These are phyloP conservation scores for Trichoderma citrinoviride DNA, from an alignment of 2,329 filamentous ascomycete genomes.

Conservation along the genomic window DNA sequence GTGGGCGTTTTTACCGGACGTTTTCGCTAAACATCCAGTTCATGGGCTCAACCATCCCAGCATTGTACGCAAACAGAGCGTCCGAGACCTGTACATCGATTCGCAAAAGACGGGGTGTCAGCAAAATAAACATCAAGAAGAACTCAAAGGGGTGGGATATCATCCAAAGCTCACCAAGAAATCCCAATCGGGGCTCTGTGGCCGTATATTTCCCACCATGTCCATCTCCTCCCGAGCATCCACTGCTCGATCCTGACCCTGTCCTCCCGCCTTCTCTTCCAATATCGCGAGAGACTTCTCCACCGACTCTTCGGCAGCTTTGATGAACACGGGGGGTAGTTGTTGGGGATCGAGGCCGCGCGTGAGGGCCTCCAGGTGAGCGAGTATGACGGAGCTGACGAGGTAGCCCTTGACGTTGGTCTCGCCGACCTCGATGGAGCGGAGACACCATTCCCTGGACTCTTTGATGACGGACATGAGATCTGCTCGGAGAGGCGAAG, in stretches of 20 bases:
- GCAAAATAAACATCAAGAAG: not conserved
- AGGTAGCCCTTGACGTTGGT: conserved; percentile 55
- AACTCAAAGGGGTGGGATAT: no score
- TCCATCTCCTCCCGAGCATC: not conserved
- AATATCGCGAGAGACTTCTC: conserved; percentile 37
- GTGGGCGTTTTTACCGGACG: not conserved
- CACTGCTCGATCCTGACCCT: conserved; percentile 6
- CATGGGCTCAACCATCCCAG: conserved; percentile 6
- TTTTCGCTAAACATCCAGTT: conserved; percentile 21
- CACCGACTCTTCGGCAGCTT: conserved; percentile 38
- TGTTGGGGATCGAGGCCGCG: conserved; percentile 37
- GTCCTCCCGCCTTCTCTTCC: conserved; percentile 30
- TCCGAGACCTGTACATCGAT: not conserved
- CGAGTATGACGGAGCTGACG: conserved; percentile 32
- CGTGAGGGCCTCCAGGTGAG: conserved; percentile 44
- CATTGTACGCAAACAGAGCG: conserved; percentile 11
- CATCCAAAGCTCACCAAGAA: conserved; percentile 25
- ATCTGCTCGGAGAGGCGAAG: conserved; percentile 39
- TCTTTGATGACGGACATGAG: conserved; percentile 44
- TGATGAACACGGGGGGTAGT: conserved; percentile 35
- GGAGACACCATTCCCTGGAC: conserved; percentile 39
- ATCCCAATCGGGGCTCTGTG: conserved; percentile 29
- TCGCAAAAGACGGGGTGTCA: not conserved
- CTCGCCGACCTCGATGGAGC: conserved; percentile 47
- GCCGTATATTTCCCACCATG: not conserved